Conservation (phyloP, 1,284 basidiomycete genomes). For the Pseudozyma thailandica region DNA sequence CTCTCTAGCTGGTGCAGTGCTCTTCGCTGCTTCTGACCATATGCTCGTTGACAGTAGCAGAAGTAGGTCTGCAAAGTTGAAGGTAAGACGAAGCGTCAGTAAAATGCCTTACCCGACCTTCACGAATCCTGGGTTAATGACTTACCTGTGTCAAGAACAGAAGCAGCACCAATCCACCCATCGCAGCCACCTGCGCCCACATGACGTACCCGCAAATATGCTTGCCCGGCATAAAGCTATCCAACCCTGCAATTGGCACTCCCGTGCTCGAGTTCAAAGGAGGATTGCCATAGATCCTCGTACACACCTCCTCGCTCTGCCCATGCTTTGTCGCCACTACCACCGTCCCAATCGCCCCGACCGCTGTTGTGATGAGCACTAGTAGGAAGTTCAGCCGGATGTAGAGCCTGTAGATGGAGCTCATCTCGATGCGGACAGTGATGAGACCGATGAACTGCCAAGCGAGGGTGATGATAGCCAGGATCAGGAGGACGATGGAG, state of each 20-base stretch:
- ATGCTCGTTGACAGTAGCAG: constrained; percentile 44
- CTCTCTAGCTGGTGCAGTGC: constrained; percentile 20
- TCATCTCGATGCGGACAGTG: constrained; percentile 34
- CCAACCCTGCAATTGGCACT: constrained; percentile 18
- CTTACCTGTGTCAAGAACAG: constrained; percentile 44
- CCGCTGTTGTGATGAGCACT: constrained; percentile 25
- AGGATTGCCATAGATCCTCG: constrained; percentile 42
- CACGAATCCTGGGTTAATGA: neutral
- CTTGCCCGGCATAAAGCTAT: constrained; percentile 29
- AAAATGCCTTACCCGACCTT: neutral
- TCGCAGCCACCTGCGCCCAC: constrained; percentile 48
- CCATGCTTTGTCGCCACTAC: constrained; percentile 38
- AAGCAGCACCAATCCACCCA: constrained; percentile 34
- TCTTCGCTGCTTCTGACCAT: constrained; percentile 47
- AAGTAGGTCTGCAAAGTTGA: constrained; percentile 31
- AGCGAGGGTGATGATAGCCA: constrained; percentile 26
- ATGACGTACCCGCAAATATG: constrained; percentile 48
- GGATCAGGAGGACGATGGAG: constrained; percentile 23
- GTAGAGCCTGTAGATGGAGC: constrained; percentile 44
- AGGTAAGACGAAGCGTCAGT: neutral
- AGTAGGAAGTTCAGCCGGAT: constrained; percentile 47
- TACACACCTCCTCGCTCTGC: constrained; percentile 35
- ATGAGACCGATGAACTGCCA: constrained; percentile 46
- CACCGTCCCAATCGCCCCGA: constrained; percentile 25
- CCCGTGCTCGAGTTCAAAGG: constrained; percentile 30